Evolutionary conservation across 1,284 basidiomycete genomes (phyloP), one percentile per base, ranked within the genome.

Genomic region (Pulchroboletus neoregius): DNA sequence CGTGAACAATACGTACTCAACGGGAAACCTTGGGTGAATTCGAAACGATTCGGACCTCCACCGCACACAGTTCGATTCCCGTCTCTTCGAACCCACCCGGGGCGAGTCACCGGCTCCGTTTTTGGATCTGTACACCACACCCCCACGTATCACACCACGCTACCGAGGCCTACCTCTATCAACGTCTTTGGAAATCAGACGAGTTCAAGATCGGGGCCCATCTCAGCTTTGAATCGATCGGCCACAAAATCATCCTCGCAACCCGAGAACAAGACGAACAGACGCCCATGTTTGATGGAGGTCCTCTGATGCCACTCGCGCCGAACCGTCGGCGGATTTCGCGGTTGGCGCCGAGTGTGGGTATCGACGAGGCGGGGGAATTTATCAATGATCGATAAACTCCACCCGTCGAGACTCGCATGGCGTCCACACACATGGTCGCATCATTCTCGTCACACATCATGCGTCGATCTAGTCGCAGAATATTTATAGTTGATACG

Each of bases 131-230:
- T 65, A 73, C 55, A 60, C 73, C 55, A 6, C 6, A 5, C 2
- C 26, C 15, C 34, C 20, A 6, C 2, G 30, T 16, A n/a, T 30
- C 35, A 7, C 6, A 16, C 4, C 68, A 6, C 56, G 58, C 16
- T 60, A 63, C 69, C 54, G 70, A 74, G 41, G 72, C 76, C 2
- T 74, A 72, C 54, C 63, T 79, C 45, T 82, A 76, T 57, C 79
- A 82, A 53, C 75, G 80, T 13, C 66, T 83, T 54, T 82, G 74
- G 72, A 79, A 80, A 59, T 69, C 68, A 13, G 80, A 83, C 55
- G 59, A 66, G n/a, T 77, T 82, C 60, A 80, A 78, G 55, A 58
- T 82, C n/a, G 79, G 81, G 9, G 70, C 69, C 0, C 58, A 67
- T 22, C 71, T 82, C 22, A 69, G 75, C 48, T 83, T 83, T 48